Evolutionary conservation across 192 early-diverging fungal genomes (phyloP).

Genomic region (Backusella tarrabulga): DNA sequence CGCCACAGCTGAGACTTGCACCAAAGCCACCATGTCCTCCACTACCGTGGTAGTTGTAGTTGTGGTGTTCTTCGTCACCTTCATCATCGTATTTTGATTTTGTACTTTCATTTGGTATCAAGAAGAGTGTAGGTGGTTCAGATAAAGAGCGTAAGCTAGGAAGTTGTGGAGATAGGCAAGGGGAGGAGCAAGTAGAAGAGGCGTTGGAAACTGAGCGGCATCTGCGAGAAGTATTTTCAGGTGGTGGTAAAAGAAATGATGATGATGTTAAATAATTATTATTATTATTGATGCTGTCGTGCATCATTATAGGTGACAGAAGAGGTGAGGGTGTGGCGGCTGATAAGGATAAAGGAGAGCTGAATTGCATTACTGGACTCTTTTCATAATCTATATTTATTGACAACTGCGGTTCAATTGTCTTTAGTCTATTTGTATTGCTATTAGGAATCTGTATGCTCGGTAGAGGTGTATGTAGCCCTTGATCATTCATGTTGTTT

Average conservation of each 20-base stretch:
- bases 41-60: neutral
- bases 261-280: neutral
- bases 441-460: slow-evolving; percentile 4
- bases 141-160: slow-evolving; percentile 4
- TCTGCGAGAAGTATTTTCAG: neutral
- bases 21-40: neutral
- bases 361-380: slow-evolving; percentile 4
- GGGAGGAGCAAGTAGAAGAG: neutral
- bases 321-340: neutral
- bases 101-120: neutral
- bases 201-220: slow-evolving; percentile 11
- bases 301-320: slow-evolving; percentile 2
- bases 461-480: neutral
- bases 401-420: slow-evolving; percentile 11
- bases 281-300: neutral
- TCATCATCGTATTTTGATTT: neutral
- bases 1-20: neutral
- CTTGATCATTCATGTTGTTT: neutral
- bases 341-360: slow-evolving; percentile 3
- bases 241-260: slow-evolving; percentile 2
- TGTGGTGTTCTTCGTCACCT: neutral
- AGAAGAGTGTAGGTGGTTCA: slow-evolving; percentile 9
- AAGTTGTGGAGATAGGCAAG: neutral
- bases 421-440: slow-evolving; percentile 4
- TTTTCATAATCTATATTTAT: neutral